Evolutionary conservation across 805 yeast genomes (phyloP).

Genomic region (Wickerhamomyces queroliae): DNA sequence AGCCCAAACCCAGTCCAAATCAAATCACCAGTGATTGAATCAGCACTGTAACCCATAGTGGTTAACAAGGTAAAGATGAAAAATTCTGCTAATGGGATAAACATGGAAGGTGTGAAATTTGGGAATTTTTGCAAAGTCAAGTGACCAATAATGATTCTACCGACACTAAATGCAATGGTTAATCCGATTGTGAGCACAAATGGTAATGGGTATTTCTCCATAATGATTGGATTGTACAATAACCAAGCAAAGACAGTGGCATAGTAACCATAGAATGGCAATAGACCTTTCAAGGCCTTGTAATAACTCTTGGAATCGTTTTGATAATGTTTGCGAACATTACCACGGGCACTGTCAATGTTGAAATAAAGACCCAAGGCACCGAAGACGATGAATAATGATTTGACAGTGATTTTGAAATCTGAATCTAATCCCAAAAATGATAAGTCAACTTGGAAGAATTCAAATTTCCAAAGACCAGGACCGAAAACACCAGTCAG

Average conservation of each 20-base stretch:
- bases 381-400: conserved; percentile 44
- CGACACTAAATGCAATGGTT: conserved; percentile 80
- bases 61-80: conserved; percentile 20
- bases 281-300: conserved; percentile 45
- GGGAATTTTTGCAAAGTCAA: conserved; percentile 80
- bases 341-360: conserved; percentile 59
- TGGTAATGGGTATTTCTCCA: conserved; percentile 39
- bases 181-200: conserved; percentile 66
- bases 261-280: conserved; percentile 51
- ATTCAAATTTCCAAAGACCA: conserved; percentile 49
- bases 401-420: conserved; percentile 32
- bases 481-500: conserved; percentile 70
- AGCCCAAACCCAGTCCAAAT: conserved; percentile 65
- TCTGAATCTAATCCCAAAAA: conserved; percentile 5
- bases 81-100: conserved; percentile 53
- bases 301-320: conserved; percentile 19
- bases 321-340: conserved; percentile 45
- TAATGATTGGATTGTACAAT: conserved; percentile 46
- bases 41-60: conserved; percentile 27
- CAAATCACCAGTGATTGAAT: conserved; percentile 41
- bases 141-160: conserved; percentile 84
- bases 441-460: conserved; percentile 30
- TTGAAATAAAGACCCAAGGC: conserved; percentile 54
- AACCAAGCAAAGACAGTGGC: conserved; percentile 27
- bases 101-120: conserved; percentile 59